phyloP scores from a whole-genome alignment of 2,329 filamentous ascomycete genomes.

The Penicillium frequentans region DNA sequence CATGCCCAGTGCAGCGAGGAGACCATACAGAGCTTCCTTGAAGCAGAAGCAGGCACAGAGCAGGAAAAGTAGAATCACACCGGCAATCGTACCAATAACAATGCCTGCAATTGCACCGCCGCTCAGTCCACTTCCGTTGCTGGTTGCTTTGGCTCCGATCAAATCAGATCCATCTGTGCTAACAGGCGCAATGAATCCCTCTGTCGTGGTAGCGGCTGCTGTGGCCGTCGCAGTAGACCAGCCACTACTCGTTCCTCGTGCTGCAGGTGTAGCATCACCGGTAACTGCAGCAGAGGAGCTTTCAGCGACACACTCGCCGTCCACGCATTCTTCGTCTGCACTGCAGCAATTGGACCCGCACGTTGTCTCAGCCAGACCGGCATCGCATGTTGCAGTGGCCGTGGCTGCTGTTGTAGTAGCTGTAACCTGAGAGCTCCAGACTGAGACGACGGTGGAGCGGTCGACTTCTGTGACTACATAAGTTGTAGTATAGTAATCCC shows the following conservation, averaged over 20 bases:
- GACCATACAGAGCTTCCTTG: conserved; percentile 39
- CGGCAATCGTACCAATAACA: conserved; percentile 50
- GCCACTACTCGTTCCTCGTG: conserved; percentile 47
- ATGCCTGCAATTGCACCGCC: conserved; percentile 54
- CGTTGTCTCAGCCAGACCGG: conserved; percentile 42
- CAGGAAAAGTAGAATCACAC: conserved; percentile 46
- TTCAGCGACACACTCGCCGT: conserved; percentile 41
- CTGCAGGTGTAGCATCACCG: conserved; percentile 35
- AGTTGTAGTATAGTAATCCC: conserved; percentile 59
- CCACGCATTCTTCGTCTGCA: conserved; percentile 45
- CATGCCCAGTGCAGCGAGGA: conserved; percentile 46
- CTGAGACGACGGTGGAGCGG: conserved; percentile 53
- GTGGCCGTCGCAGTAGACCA: conserved; percentile 46
- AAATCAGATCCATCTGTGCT: conserved; percentile 43
- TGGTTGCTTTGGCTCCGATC: conserved; percentile 31
- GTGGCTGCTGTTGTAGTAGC: conserved; percentile 17
- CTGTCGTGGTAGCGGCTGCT: conserved; percentile 42
- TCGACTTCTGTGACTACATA: conserved; percentile 55
- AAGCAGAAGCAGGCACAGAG: conserved; percentile 47
- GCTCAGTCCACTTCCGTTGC: conserved; percentile 41
- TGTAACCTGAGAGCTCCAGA: conserved; percentile 49
- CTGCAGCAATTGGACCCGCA: conserved; percentile 49
- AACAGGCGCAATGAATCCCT: conserved; percentile 47
- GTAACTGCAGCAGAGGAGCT: conserved; percentile 42
- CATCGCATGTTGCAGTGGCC: conserved; percentile 45